Evolutionary conservation across 2,329 filamentous ascomycete species (phyloP).

Genomic region (Fusarium poae): DNA sequence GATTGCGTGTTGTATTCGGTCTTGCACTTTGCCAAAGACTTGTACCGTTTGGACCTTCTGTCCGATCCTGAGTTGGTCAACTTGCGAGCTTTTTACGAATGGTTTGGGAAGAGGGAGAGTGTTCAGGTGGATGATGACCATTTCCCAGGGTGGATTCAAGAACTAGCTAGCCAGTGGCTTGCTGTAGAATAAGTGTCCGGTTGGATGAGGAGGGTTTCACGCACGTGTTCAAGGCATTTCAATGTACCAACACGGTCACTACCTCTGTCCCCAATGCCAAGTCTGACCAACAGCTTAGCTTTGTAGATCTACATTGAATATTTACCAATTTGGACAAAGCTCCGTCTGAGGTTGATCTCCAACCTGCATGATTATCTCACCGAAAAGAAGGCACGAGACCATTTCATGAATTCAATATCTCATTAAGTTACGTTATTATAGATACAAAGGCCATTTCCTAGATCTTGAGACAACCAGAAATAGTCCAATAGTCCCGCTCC

Average conservation of each 20-base stretch:
- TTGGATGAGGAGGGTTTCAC: rapidly evolving
- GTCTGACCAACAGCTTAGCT: not conserved
- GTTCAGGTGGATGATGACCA: constrained; percentile 16
- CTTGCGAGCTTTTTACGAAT: constrained; percentile 23
- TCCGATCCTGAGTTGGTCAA: constrained; percentile 9
- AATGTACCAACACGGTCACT: not conserved
- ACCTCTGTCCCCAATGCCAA: not conserved
- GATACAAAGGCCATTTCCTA: not conserved
- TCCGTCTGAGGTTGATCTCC: not conserved
- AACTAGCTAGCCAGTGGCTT: constrained; percentile 33
- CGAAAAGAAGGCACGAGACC: not conserved
- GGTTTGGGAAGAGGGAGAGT: constrained; percentile 26
- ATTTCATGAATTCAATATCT: not conserved
- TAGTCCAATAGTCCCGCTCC: not conserved
- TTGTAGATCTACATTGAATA: not conserved
- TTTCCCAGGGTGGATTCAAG: constrained; percentile 19
- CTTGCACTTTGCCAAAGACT: constrained; percentile 33
- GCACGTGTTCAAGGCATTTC: not conserved
- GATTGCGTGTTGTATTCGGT: constrained; percentile 38
- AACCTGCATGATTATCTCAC: not conserved
- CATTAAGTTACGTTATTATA: constrained; percentile 12
- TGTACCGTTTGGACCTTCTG: constrained; percentile 22
- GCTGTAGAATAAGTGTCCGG: constrained; percentile 9
- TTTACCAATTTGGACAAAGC: not conserved
- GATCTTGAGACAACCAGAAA: not conserved